These are phyloP conservation scores for Austroboletus niveus DNA, from an alignment of 1,284 basidiomycete genomes.

Conservation along the genomic window DNA sequence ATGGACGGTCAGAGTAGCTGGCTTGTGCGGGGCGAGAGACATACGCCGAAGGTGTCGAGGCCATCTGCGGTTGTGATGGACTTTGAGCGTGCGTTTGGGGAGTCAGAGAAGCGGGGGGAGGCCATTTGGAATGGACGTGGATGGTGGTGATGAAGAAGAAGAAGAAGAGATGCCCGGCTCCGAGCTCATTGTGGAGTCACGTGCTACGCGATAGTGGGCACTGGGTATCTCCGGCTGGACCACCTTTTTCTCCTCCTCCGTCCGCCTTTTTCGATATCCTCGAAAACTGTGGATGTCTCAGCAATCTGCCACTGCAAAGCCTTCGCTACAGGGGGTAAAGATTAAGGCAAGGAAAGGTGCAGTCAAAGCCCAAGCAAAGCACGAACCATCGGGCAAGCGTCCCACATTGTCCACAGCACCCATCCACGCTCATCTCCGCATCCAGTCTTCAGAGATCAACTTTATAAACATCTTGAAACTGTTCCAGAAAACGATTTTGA, in stretches of 20 bases:
- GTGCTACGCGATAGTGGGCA: slow-evolving; percentile 14
- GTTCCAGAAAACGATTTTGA: slow-evolving; percentile 84
- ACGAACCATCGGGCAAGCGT: slow-evolving; percentile 71
- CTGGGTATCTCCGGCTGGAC: slow-evolving; percentile 30
- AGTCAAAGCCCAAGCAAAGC: slow-evolving; percentile 84
- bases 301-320: slow-evolving; percentile 75
- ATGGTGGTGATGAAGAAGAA: neutral
- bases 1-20: slow-evolving; percentile 4
- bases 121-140: slow-evolving; percentile 24
- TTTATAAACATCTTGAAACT: slow-evolving; percentile 91
- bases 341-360: slow-evolving; percentile 87
- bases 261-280: slow-evolving; percentile 34
- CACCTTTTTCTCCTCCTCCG: slow-evolving; percentile 1
- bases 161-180: neutral
- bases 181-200: slow-evolving; percentile 18
- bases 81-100: slow-evolving; percentile 70
- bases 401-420: slow-evolving; percentile 3
- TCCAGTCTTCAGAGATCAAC: slow-evolving; percentile 91
- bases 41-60: slow-evolving; percentile 72
- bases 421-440: slow-evolving; percentile 12
- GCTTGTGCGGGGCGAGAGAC: slow-evolving; percentile 25
- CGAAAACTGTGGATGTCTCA: slow-evolving; percentile 78
- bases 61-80: slow-evolving; percentile 70
- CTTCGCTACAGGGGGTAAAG: slow-evolving; percentile 84
- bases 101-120: slow-evolving; percentile 29